Percentiles rank a stretch among this genome's conserved stretches.
Evolutionary conservation across 208 protist genomes (phyloP).

Genomic region (Trypanosomatidae sp.): DNA sequence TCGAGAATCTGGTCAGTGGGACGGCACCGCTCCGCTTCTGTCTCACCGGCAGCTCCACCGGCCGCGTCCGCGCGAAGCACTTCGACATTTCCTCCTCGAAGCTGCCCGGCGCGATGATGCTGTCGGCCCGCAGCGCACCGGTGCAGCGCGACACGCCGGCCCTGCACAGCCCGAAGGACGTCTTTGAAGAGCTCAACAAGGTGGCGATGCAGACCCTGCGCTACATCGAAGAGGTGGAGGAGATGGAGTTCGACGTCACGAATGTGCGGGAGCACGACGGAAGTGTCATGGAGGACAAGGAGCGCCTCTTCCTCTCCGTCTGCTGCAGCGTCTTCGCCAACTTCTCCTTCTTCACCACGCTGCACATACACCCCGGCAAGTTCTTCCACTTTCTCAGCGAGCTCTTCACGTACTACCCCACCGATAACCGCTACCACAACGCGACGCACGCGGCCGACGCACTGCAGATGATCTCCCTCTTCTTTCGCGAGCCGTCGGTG

Average conservation of each 20-base stretch:
- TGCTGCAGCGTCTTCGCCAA: constrained; percentile 82
- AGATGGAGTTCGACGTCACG: constrained; percentile 75
- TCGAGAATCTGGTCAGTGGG: constrained; percentile 31
- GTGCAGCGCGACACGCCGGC: constrained; percentile 33
- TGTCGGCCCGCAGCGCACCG: constrained; percentile 7
- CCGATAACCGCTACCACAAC: constrained; percentile 80
- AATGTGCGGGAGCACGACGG: constrained; percentile 70
- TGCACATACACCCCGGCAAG: constrained; percentile 54
- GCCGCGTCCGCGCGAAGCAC: too few relatives aligned
- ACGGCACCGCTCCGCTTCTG: constrained; percentile 33
- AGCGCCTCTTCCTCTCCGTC: constrained; percentile 82
- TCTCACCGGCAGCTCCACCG: constrained; percentile 6
- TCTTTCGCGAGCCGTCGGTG: constrained; percentile 67
- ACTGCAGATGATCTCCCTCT: constrained; percentile 83
- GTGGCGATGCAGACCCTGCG: too few relatives aligned
- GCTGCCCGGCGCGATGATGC: constrained; percentile 10
- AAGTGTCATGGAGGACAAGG: constrained; percentile 68
- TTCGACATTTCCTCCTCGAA: constrained; percentile 37
- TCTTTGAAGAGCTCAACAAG: constrained; percentile 81
- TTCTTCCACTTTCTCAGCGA: constrained; percentile 64
- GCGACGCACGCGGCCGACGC: constrained; percentile 80
- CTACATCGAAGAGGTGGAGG: constrained; percentile 78
- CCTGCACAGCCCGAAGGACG: constrained; percentile 62
- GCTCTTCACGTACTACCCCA: constrained; percentile 55
- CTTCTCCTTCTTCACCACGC: constrained; percentile 68